phyloP scores from a whole-genome alignment of 2,329 filamentous ascomycete species.

The Pseudogymnoascus sp. region DNA sequence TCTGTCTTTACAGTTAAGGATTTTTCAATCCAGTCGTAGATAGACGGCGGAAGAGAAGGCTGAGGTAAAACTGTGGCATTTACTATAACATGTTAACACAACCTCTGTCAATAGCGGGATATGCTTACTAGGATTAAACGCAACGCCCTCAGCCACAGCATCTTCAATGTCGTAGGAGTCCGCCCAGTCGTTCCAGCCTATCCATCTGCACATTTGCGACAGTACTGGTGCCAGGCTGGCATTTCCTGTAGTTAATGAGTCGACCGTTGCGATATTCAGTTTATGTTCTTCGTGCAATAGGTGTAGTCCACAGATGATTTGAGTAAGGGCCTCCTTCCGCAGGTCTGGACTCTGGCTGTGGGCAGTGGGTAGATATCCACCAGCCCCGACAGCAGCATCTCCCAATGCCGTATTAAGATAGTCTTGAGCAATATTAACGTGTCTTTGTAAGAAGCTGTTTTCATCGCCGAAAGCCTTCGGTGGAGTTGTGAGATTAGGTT shows the following conservation, averaged over 20 bases:
- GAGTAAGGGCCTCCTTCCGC: conserved; percentile 52
- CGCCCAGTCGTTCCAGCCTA: conserved; percentile 62
- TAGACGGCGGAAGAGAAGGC: conserved; percentile 48
- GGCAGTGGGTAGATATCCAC: conserved; percentile 59
- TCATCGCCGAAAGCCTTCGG: conserved; percentile 36
- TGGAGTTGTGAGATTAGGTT: conserved; percentile 16
- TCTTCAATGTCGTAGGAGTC: conserved; percentile 54
- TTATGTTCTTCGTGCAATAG: conserved; percentile 85
- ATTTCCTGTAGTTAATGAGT: conserved; percentile 35
- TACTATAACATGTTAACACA: conserved; percentile 10
- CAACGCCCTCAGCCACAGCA: conserved; percentile 40
- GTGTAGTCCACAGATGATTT: conserved; percentile 70
- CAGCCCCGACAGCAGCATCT: conserved; percentile 40
- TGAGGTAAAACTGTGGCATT: conserved; percentile 31
- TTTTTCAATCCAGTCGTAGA: conserved; percentile 45
- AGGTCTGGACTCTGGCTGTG: conserved; percentile 37
- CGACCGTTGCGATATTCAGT: conserved; percentile 53
- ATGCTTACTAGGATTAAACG: conserved; percentile 36
- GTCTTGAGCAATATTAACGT: conserved; percentile 52
- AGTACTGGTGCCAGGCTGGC: conserved; percentile 61
- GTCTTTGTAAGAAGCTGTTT: conserved; percentile 41
- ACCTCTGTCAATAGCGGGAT: not conserved
- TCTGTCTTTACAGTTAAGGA: conserved; percentile 27
- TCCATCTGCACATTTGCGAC: conserved; percentile 73
- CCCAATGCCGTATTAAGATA: conserved; percentile 56